Evolutionary conservation across 1,139 yeast species (phyloP).

Genomic region (Taphrina pruni): DNA sequence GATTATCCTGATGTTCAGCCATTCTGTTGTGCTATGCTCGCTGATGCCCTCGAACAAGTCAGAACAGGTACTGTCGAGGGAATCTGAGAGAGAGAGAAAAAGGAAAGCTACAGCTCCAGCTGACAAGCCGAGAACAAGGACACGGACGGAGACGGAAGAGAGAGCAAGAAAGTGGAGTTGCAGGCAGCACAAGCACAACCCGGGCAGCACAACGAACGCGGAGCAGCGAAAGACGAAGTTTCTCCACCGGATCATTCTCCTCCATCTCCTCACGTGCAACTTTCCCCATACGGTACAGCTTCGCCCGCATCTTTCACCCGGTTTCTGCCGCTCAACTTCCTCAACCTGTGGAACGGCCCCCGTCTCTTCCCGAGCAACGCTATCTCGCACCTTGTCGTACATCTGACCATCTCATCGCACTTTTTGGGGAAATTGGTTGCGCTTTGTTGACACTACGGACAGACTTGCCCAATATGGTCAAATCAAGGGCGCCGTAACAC

Average conservation of each 20-base stretch:
- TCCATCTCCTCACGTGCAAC: too few relatives aligned
- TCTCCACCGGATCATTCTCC: slow-evolving; percentile 10
- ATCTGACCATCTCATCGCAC: not conserved
- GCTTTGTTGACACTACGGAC: slow-evolving; percentile 13
- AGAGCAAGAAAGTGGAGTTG: not conserved
- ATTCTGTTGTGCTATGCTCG: not conserved
- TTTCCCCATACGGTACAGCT: not conserved
- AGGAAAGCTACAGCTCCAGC: not conserved
- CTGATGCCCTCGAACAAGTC: too few relatives aligned
- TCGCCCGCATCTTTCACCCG: not conserved
- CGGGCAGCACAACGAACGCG: too few relatives aligned
- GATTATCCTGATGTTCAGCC: slow-evolving; percentile 32
- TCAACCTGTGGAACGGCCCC: too few relatives aligned
- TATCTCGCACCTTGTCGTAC: slow-evolving; percentile 12
- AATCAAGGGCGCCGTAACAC: slow-evolving; percentile 3
- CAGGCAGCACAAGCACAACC: not conserved
- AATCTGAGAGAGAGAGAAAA: not conserved
- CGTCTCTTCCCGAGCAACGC: not conserved
- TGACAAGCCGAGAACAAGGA: too few relatives aligned
- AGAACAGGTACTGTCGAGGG: too few relatives aligned
- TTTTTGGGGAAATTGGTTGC: not conserved
- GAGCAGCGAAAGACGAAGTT: not conserved
- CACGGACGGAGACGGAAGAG: not conserved
- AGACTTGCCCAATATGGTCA: not conserved
- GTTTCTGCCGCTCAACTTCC: not conserved